Percentiles rank a stretch among this genome's conserved stretches.
Evolutionary conservation across 108 stramenopile genomes (phyloP).

Genomic region (Mayamaea pseudoterrestris): DNA sequence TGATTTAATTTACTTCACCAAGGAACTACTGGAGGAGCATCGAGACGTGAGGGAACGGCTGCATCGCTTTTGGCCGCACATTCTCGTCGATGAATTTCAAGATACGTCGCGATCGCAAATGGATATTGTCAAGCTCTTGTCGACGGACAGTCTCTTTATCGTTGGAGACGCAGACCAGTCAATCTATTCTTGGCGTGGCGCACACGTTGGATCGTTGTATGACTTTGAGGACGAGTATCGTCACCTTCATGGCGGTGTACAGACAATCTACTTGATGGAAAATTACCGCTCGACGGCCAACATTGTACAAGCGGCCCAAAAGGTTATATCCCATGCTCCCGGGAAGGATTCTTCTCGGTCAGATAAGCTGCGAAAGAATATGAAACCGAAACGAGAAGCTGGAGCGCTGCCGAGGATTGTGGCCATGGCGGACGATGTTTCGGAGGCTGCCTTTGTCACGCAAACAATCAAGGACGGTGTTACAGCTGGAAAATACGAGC

Average conservation of each 20-base stretch:
- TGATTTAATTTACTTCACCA: slow-evolving; percentile 75
- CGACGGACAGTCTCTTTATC: slow-evolving; percentile 54
- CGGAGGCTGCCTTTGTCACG: slow-evolving; percentile 47
- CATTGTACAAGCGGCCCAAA: slow-evolving; percentile 71
- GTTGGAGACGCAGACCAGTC: slow-evolving; percentile 81
- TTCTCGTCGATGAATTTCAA: slow-evolving; percentile 84
- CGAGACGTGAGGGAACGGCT: slow-evolving; percentile 28
- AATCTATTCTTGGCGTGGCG: slow-evolving; percentile 79
- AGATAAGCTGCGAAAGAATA: slow-evolving; percentile 38
- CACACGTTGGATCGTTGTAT: slow-evolving; percentile 51
- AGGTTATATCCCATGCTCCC: slow-evolving; percentile 42
- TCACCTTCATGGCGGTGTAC: slow-evolving; percentile 19
- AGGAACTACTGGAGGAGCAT: slow-evolving; percentile 43
- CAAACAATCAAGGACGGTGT: slow-evolving; percentile 43
- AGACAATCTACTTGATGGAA: slow-evolving; percentile 67
- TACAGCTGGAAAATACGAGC: slow-evolving; percentile 21
- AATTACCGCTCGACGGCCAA: slow-evolving; percentile 72
- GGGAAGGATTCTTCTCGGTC: slow-evolving; percentile 3
- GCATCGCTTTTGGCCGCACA: slow-evolving; percentile 57
- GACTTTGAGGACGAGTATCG: slow-evolving; percentile 46
- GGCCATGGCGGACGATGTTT: slow-evolving; percentile 47
- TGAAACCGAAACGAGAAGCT: slow-evolving; percentile 67
- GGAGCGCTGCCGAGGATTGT: slow-evolving; percentile 55
- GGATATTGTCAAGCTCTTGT: slow-evolving; percentile 58
- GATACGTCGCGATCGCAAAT: slow-evolving; percentile 64